Conservation (phyloP, 305 asterid genomes). For the Andrographis paniculata region DNA sequence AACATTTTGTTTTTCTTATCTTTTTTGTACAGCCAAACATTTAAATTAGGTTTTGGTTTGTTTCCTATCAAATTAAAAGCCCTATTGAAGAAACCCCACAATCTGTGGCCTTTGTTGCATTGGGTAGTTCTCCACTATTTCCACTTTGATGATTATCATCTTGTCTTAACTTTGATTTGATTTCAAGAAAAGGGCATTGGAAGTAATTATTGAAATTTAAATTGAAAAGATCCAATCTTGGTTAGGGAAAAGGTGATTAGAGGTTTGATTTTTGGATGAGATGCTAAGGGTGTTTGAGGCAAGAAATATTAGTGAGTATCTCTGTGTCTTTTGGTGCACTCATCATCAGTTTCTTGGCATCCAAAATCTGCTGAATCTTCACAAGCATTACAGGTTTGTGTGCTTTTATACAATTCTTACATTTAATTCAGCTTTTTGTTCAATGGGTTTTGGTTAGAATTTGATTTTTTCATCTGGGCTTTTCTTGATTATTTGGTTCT, state of each 20-base stretch:
- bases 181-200: not conserved
- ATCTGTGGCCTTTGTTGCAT: not conserved
- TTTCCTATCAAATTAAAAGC: conserved; percentile 1
- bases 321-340: not conserved
- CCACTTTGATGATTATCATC: not conserved
- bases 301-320: not conserved
- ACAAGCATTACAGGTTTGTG: not conserved
- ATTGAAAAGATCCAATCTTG: not conserved
- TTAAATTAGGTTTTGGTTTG: conserved; percentile 1
- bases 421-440: too few relatives aligned
- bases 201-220: not conserved
- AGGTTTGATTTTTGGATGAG: too few relatives aligned
- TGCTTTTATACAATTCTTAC: too few relatives aligned
- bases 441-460: not conserved
- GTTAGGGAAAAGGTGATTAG: too few relatives aligned
- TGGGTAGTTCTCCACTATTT: not conserved
- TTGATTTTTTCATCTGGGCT: too few relatives aligned
- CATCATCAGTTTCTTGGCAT: not conserved
- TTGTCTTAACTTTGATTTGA: not conserved
- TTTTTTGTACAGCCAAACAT: too few relatives aligned
- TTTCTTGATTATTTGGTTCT: too few relatives aligned
- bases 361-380: not conserved
- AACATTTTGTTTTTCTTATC: too few relatives aligned
- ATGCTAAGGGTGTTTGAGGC: not conserved
- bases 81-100: not conserved